These are phyloP conservation scores for Lodderomyces elongisporus DNA, from an alignment of 1,139 yeast species.

Conservation along the genomic window DNA sequence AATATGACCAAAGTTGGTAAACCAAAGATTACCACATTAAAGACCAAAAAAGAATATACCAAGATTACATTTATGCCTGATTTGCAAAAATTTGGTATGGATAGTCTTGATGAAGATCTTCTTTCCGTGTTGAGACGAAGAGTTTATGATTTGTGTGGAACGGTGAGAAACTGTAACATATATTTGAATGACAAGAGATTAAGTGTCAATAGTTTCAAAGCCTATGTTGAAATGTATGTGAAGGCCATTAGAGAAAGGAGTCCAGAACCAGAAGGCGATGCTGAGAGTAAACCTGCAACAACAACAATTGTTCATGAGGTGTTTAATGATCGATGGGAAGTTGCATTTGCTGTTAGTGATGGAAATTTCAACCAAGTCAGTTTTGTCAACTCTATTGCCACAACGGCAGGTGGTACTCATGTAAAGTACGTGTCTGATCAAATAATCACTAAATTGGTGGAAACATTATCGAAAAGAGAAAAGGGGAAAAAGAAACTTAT, in stretches of 20 bases:
- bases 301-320: slow-evolving; percentile 73
- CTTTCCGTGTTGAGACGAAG: slow-evolving; percentile 85
- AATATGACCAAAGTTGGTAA: slow-evolving; percentile 79
- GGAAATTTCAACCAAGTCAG: slow-evolving; percentile 89
- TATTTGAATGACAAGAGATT: slow-evolving; percentile 72
- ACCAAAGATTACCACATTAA: slow-evolving; percentile 64
- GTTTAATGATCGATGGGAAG: slow-evolving; percentile 77
- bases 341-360: slow-evolving; percentile 92
- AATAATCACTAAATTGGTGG: slow-evolving; percentile 60
- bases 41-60: slow-evolving; percentile 71
- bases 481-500: slow-evolving; percentile 67
- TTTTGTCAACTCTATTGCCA: slow-evolving; percentile 95
- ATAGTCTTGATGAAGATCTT: slow-evolving; percentile 70
- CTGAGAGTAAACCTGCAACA: slow-evolving; percentile 20
- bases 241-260: slow-evolving; percentile 50
- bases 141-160: slow-evolving; percentile 93
- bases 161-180: slow-evolving; percentile 81
- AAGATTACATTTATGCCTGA: slow-evolving; percentile 90
- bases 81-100: slow-evolving; percentile 79
- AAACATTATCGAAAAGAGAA: slow-evolving; percentile 68
- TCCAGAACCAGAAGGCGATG: slow-evolving; percentile 26
- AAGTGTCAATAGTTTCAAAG: slow-evolving; percentile 69
- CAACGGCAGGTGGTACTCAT: slow-evolving; percentile 97
- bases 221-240: slow-evolving; percentile 85
- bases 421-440: slow-evolving; percentile 84